These are phyloP conservation scores for Chloranthus sessilifolius DNA, from an alignment of 164 flowering plant species.

Conservation along the genomic window DNA sequence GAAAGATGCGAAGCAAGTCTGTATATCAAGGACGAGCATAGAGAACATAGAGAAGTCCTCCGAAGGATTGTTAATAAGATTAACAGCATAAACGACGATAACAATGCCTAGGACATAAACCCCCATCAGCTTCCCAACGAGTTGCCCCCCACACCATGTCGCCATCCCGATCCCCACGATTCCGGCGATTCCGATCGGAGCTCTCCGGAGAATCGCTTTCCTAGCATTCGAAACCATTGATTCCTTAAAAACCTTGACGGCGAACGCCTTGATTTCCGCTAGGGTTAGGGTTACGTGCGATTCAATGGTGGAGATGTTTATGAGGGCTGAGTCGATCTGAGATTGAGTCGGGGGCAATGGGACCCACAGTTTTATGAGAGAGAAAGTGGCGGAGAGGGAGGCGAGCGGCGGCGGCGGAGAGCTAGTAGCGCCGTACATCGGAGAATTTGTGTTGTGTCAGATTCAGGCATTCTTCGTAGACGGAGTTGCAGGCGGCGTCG, in stretches of 20 bases:
- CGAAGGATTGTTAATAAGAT: no score
- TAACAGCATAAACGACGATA: conserved; percentile 38
- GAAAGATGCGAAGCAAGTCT: no score
- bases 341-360: conserved; percentile 49
- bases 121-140: conserved; percentile 51
- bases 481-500: conserved; percentile 46
- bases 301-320: conserved; percentile 1
- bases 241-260: conserved; percentile 41
- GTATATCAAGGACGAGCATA: no score
- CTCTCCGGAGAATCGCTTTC: conserved; percentile 25
- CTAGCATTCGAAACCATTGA: conserved; percentile 42
- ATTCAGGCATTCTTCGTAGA: conserved; percentile 42
- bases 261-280: conserved; percentile 48
- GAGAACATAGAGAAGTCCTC: no score
- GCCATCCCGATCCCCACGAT: conserved; percentile 58
- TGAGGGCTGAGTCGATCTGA: conserved; percentile 55
- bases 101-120: conserved; percentile 69
- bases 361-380: conserved; percentile 56
- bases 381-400: conserved; percentile 41
- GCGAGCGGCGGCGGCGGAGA: conserved; percentile 47
- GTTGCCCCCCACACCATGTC: conserved; percentile 33
- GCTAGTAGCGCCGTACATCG: conserved; percentile 76
- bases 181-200: conserved; percentile 58
- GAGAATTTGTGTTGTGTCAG: conserved; percentile 64
- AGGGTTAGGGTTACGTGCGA: conserved; percentile 17